A percentile compares a stretch with the other conserved stretches of the same genome.
Evolutionary conservation across 2,329 filamentous ascomycete genomes (phyloP).

Genomic region (Setomelanomma holmii): DNA sequence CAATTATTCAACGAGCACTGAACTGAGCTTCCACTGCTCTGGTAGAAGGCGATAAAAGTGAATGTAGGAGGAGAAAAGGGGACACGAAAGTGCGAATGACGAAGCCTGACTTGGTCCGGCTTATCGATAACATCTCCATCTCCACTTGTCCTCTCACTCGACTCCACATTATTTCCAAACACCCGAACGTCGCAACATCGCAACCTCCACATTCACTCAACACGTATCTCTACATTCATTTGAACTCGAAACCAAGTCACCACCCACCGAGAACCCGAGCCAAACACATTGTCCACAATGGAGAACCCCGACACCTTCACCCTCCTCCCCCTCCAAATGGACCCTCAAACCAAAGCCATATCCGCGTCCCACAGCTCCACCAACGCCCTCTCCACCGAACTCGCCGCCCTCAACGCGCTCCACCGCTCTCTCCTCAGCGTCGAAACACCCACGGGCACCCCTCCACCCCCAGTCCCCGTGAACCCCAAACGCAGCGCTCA

Average conservation of each 20-base stretch:
- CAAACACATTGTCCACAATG: conserved; percentile 28
- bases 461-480: conserved; percentile 86
- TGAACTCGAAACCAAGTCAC: background rate
- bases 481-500: conserved; percentile 91
- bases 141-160: background rate
- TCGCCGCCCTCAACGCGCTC: conserved; percentile 77
- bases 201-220: background rate
- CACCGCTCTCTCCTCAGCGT: conserved; percentile 76
- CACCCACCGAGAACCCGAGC: conserved; percentile 2
- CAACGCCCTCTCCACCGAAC: conserved; percentile 52
- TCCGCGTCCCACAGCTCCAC: conserved; percentile 52
- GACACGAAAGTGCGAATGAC: no score
- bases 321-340: conserved; percentile 80
- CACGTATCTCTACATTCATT: background rate
- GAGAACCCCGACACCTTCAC: conserved; percentile 71
- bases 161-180: background rate
- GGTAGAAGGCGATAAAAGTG: background rate
- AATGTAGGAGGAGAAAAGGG: background rate
- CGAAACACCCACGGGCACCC: conserved; percentile 68
- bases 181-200: background rate
- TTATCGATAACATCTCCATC: background rate
- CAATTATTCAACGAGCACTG: no score
- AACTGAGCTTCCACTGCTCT: no score
- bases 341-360: conserved; percentile 82
- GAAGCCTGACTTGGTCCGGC: background rate